Evolutionary conservation across 495 filamentous ascomycete species (phyloP), one percentile per base, ranked within the genome.

Genomic region (Aspergillus sparsus): DNA sequence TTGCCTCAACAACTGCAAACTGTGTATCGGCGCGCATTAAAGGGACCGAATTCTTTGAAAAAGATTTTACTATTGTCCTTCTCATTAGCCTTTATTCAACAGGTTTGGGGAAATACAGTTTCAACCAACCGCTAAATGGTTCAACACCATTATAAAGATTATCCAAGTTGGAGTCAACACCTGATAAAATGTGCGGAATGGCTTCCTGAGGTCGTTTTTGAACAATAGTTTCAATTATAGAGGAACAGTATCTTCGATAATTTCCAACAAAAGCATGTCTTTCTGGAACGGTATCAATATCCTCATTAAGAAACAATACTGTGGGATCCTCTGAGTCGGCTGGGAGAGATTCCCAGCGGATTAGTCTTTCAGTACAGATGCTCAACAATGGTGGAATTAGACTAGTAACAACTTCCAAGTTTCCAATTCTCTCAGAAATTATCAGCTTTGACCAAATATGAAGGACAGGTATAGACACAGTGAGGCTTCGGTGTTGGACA

Each of bases 201-300:
- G 92, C 92, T 58, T 98, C 94, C 42, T 88, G 82, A 11, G 92
- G 87, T 60, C 88, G 84, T 58, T 88, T 85, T 47, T 88, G 80
- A 15, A 93, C 90, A 51, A 97, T 90, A 33, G 79, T 80, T 72
- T 97, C 92, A 49, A 98, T 89, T 6, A 97, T 84, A 35, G 87
- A 85, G 10, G 85, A 84, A 69, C 92, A 94, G 65, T 95, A 98
- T 49, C 95, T 84, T 21, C 93, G 81, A 69, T 97, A 99, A 66
- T 98, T 98, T 1, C 94, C 93, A n/a, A 98, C 82, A 70, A 99
- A 99, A 11, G 93, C 90, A 75, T 99, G 94, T 27, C 90, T 82
- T 71, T 99, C 95, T 2, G 95, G 95, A 34, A 93, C 80, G 0
- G 94, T 97, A 71, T 98, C 95, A 35, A 97, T 90, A 69, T 99